Conservation (phyloP, 2,329 filamentous ascomycete species). For the Pleoardoris graminearum region DNA sequence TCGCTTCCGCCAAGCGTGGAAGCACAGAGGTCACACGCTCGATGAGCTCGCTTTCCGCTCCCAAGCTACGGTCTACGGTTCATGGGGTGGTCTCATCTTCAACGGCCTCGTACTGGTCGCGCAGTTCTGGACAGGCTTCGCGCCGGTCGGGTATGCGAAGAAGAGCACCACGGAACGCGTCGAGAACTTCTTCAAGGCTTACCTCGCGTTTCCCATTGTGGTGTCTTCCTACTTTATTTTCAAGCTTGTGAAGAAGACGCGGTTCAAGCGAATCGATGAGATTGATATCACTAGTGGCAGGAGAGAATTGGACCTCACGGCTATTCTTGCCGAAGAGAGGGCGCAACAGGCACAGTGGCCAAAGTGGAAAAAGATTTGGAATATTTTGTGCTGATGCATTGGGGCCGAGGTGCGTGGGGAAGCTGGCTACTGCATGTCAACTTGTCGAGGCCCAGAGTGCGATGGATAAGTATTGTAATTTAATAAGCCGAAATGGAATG, state of each 20-base stretch:
- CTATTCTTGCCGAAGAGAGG: slow-evolving; percentile 74
- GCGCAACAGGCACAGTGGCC: slow-evolving; percentile 64
- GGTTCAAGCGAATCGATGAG: slow-evolving; percentile 64
- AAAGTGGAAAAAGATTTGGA: slow-evolving; percentile 49
- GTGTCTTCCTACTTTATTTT: slow-evolving; percentile 68
- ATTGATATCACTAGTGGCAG: slow-evolving; percentile 84
- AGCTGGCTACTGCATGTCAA: no score
- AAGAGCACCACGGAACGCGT: slow-evolving; percentile 54
- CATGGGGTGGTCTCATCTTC: slow-evolving; percentile 74
- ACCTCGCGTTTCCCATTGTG: slow-evolving; percentile 69
- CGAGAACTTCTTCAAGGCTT: slow-evolving; percentile 71
- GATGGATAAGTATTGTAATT: no score
- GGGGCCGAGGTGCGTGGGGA: background rate
- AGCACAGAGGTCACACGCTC: slow-evolving; percentile 61
- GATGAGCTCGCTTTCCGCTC: slow-evolving; percentile 77
- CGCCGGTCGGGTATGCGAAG: slow-evolving; percentile 65
- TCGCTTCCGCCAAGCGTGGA: slow-evolving; percentile 64
- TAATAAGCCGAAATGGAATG: no score
- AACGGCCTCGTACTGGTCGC: slow-evolving; percentile 74
- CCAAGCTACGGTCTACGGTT: slow-evolving; percentile 75
- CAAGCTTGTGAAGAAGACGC: slow-evolving; percentile 71
- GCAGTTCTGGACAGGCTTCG: slow-evolving; percentile 85
- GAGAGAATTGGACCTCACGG: slow-evolving; percentile 76
- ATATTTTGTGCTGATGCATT: slow-evolving; percentile 43
- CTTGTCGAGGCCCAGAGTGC: no score